Evolutionary conservation across 2,329 filamentous ascomycete genomes (phyloP), one percentile per base, ranked within the genome.

Genomic region (Pseudogymnoascus sp.): DNA sequence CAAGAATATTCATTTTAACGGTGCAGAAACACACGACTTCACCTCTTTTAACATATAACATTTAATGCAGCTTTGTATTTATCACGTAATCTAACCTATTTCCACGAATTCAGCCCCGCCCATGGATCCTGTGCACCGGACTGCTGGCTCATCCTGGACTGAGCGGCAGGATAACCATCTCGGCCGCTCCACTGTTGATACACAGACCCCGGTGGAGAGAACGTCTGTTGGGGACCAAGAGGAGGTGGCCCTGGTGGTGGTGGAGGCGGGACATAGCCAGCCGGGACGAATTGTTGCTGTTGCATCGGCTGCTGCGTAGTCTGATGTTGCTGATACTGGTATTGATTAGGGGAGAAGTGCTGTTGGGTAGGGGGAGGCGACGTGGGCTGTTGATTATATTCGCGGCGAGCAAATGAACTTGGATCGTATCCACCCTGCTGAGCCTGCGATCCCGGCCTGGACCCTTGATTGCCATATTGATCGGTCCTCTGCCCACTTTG

Each of bases 21-120:
- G 19, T 33, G 49, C 49, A 26, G 29, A 55, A 55, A 19, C 14
- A 33, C 29, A 55, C 49, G 19, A 33, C 33, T 55, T 11, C 16
- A 14, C 10, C 11, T 4, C 11, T 21, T 4, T 29, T 6, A 21
- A 55, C 29, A 21, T 19, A 19, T 19, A 19, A 19, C 19, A 21
- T 55, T 33, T 21, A 55, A 55, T 55, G 49, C 29, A 33, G 29
- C 29, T 55, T 55, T 55, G 19, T 55, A 55, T 55, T 55, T 55
- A 55, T 33, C 49, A 55, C 29, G 29, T 55, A 55, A 33, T 55
- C 49, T 55, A 55, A 12, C 59, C 59, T 63, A 89, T 72, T 87
- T 88, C 87, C 87, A 90, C 52, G 81, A 83, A 75, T 82, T 87
- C 67, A 91, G 73, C 4, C 87, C 87, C 14, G 86, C 86, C 86